Percentiles rank a stretch among this genome's conserved stretches.
phyloP scores from a whole-genome alignment of 1,284 basidiomycete species.

The Ceratobasidium papillatum region DNA sequence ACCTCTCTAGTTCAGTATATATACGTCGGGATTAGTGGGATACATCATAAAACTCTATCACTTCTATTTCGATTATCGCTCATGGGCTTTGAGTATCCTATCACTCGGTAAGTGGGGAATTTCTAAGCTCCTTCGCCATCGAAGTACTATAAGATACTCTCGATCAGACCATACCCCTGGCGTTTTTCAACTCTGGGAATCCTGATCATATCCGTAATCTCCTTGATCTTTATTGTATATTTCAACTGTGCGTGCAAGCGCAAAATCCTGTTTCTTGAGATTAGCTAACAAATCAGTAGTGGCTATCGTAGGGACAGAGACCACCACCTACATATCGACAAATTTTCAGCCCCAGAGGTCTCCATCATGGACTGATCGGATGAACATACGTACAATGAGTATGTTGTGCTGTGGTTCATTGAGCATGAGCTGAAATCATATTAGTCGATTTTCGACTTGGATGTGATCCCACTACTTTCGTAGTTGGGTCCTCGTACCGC shows the following conservation, averaged over 20 bases:
- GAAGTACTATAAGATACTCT: neutral
- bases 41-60: no score
- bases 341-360: neutral
- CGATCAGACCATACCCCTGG: slow-evolving; percentile 1
- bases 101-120: neutral
- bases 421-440: no score
- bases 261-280: neutral
- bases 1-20: no score
- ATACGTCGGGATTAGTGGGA: no score
- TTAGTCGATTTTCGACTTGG: slow-evolving; percentile 7
- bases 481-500: neutral
- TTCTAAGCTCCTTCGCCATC: neutral
- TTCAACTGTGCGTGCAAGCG: slow-evolving; percentile 4
- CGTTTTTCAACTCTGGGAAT: neutral
- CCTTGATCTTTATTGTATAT: neutral
- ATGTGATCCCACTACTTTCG: slow-evolving; percentile 2
- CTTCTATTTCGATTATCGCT: no score
- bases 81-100: slow-evolving; percentile 10
- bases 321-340: neutral
- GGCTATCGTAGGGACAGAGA: neutral
- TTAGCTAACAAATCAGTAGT: neutral
- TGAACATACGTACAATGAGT: neutral
- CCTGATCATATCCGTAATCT: neutral
- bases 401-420: no score
- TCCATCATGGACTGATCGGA: neutral